Percentiles rank a stretch among this genome's conserved stretches.
These are phyloP conservation scores for Gastrolobium bilobum DNA, from an alignment of 306 rosid species.

Conservation along the genomic window DNA sequence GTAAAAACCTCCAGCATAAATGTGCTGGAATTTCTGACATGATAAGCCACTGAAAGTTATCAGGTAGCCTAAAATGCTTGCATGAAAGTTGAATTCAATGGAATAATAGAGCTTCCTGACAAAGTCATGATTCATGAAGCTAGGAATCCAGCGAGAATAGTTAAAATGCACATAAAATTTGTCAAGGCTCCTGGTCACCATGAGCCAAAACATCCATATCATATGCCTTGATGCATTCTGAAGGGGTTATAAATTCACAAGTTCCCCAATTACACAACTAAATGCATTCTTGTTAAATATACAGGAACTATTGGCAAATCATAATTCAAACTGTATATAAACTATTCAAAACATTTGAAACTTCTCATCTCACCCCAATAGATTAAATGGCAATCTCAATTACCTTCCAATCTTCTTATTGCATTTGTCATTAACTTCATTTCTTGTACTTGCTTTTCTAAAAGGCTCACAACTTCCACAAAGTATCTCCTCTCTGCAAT, in stretches of 20 bases:
- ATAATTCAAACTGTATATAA: slow-evolving; percentile 40
- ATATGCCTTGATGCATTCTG: neutral
- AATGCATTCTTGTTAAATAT: slow-evolving; percentile 20
- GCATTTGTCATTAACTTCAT: slow-evolving; percentile 90
- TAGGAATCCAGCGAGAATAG: slow-evolving; percentile 23
- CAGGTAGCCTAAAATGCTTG: neutral
- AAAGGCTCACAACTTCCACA: slow-evolving; percentile 66
- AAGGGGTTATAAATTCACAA: slow-evolving; percentile 17
- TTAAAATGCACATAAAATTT: slow-evolving; percentile 31
- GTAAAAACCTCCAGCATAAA: slow-evolving; percentile 10
- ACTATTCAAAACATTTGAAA: slow-evolving; percentile 36
- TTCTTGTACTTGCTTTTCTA: slow-evolving; percentile 85
- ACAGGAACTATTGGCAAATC: slow-evolving; percentile 38
- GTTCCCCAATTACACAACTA: slow-evolving; percentile 16
- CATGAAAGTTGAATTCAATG: slow-evolving; percentile 9
- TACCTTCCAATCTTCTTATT: slow-evolving; percentile 89
- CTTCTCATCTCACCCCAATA: slow-evolving; percentile 35
- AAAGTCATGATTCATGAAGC: slow-evolving; percentile 43
- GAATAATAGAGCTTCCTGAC: slow-evolving; percentile 13
- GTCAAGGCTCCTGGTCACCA: slow-evolving; percentile 37
- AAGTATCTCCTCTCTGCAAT: slow-evolving; percentile 72
- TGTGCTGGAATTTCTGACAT: slow-evolving; percentile 36
- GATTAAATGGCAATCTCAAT: slow-evolving; percentile 42
- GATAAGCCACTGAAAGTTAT: slow-evolving; percentile 31
- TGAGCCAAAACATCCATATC: neutral